Conservation (phyloP, 1,139 yeast species). For the Saccharomyces hybrid region DNA sequence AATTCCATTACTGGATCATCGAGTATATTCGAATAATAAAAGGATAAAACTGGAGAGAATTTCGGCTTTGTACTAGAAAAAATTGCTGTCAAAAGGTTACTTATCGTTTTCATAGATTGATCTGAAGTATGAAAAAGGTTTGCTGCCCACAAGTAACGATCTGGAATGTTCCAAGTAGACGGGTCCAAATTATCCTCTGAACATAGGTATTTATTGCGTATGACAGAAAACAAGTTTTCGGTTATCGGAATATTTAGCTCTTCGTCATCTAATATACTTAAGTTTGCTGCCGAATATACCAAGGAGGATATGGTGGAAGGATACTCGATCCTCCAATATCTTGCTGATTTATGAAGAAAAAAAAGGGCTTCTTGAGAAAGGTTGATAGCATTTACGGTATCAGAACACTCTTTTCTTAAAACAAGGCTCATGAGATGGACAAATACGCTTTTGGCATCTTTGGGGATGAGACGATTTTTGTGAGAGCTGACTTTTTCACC, state of each 20-base stretch:
- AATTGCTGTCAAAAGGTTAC: conserved; percentile 40
- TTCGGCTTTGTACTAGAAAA: conserved; percentile 52
- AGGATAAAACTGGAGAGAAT: conserved; percentile 48
- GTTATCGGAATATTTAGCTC: conserved; percentile 28
- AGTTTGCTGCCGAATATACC: conserved; percentile 48
- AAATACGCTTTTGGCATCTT: conserved; percentile 34
- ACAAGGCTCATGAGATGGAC: conserved; percentile 31
- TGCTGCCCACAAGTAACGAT: conserved; percentile 47
- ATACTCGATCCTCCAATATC: conserved; percentile 54
- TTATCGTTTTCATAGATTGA: conserved; percentile 43
- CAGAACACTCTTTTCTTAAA: conserved; percentile 29
- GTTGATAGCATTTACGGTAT: conserved; percentile 28
- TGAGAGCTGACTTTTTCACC: conserved; percentile 31
- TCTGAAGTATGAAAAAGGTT: conserved; percentile 44
- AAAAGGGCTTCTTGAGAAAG: conserved; percentile 37
- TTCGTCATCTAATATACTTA: conserved; percentile 34
- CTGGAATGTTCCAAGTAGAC: conserved; percentile 43
- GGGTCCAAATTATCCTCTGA: conserved; percentile 42
- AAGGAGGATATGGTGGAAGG: conserved; percentile 46
- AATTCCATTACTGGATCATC: conserved; percentile 40
- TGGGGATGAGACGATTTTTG: conserved; percentile 39
- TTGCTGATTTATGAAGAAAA: conserved; percentile 42
- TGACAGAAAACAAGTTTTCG: conserved; percentile 24
- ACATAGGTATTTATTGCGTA: conserved; percentile 29
- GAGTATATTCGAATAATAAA: conserved; percentile 48